phyloP scores from a whole-genome alignment of 2,329 filamentous ascomycete species.

The Bipolaris gigantea region DNA sequence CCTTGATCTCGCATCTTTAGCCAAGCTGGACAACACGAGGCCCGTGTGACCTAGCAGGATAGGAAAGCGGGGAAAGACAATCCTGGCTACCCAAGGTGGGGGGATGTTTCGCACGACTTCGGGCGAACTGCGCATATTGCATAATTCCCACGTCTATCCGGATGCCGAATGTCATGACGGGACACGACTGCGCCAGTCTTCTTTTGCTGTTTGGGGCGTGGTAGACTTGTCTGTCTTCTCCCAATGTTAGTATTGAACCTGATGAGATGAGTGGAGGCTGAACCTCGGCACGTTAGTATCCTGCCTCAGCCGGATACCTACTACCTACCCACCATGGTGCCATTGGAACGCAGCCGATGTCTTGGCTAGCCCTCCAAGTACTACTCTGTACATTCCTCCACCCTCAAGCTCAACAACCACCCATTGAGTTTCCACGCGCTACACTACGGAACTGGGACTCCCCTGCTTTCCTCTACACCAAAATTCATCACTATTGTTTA shows the following conservation, averaged over 20 bases:
- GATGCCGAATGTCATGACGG: neutral
- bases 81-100: constrained; percentile 4
- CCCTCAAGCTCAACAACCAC: neutral
- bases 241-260: neutral
- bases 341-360: neutral
- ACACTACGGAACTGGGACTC: neutral
- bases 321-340: neutral
- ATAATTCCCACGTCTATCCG: neutral
- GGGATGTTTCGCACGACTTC: constrained; percentile 1
- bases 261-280: neutral
- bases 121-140: neutral
- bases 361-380: neutral
- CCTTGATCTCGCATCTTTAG: neutral
- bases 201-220: neutral
- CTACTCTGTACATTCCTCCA: neutral
- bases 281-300: neutral
- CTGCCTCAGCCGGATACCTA: neutral
- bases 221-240: neutral
- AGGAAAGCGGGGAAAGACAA: constrained; percentile 20
- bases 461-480: neutral
- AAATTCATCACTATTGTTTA: neutral
- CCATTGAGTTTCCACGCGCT: neutral
- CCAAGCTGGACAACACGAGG: neutral
- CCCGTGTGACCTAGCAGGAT: constrained; percentile 1
- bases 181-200: neutral